phyloP scores from a whole-genome alignment of 1,139 yeast genomes.

The Meyerozyma elateridarum region DNA sequence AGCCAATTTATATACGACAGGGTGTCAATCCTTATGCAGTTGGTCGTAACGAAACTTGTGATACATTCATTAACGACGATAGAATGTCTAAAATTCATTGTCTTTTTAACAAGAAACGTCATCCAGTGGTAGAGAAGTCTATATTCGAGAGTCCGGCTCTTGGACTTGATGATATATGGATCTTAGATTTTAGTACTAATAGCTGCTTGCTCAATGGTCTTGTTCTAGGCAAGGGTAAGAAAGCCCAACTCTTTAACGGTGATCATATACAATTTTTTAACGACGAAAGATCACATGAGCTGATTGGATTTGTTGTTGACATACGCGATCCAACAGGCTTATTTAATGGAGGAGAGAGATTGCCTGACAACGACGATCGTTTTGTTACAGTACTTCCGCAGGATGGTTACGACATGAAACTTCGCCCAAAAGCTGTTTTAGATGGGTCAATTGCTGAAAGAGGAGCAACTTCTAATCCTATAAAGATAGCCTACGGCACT shows the following conservation, averaged over 20 bases:
- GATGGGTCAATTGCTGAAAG: constrained; percentile 5
- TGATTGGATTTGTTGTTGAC: constrained; percentile 47
- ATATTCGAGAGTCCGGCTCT: constrained; percentile 64
- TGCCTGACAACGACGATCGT: constrained; percentile 11
- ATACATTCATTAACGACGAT: constrained; percentile 59
- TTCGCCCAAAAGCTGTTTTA: constrained; percentile 24
- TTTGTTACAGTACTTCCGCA: constrained; percentile 22
- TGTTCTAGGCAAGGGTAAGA: constrained; percentile 57
- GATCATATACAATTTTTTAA: constrained; percentile 64
- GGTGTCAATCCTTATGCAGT: constrained; percentile 59
- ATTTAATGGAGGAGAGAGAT: constrained; percentile 36
- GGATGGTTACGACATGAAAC: constrained; percentile 25
- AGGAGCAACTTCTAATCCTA: constrained; percentile 1
- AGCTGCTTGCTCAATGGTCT: constrained; percentile 66
- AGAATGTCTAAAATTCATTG: constrained; percentile 85
- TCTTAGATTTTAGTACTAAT: constrained; percentile 75
- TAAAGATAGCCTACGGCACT: constrained; percentile 13
- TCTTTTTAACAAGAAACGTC: constrained; percentile 55
- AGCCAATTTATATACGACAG: constrained; percentile 54
- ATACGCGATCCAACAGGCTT: constrained; percentile 57
- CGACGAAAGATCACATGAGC: constrained; percentile 49
- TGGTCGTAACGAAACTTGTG: constrained; percentile 61
- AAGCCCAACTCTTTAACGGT: constrained; percentile 55
- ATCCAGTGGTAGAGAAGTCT: constrained; percentile 47
- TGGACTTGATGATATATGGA: constrained; percentile 73